Evolutionary conservation across 2,329 filamentous ascomycete genomes (phyloP).

Genomic region (Colletotrichum endophyticum): DNA sequence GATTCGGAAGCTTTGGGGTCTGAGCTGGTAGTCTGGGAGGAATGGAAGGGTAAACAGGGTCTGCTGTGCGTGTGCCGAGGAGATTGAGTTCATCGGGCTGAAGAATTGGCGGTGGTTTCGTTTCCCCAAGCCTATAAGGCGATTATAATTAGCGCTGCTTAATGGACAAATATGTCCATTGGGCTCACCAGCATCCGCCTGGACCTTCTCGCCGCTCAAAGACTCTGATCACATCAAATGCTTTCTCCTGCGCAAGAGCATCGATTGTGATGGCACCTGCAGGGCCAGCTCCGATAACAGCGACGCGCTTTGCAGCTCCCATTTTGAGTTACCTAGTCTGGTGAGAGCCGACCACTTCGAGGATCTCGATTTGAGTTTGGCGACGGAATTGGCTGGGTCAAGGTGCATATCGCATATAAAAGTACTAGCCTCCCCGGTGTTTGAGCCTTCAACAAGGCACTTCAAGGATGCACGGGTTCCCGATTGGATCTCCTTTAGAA

Average conservation of each 20-base stretch:
- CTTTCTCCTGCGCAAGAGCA: constrained; percentile 61
- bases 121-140: constrained; percentile 44
- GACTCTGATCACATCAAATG: constrained; percentile 63
- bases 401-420: rapidly evolving
- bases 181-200: constrained; percentile 64
- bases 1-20: constrained; percentile 44
- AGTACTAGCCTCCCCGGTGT: neutral
- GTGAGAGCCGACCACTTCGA: neutral
- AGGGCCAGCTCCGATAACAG: constrained; percentile 66
- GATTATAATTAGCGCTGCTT: neutral
- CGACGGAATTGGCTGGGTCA: rapidly evolving
- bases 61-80: constrained; percentile 53
- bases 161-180: neutral
- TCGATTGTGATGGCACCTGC: constrained; percentile 65
- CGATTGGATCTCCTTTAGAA: neutral
- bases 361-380: rapidly evolving
- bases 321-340: rapidly evolving
- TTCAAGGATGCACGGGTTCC: neutral
- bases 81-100: constrained; percentile 42
- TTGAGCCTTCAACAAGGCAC: neutral
- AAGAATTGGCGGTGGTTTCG: constrained; percentile 38
- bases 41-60: constrained; percentile 46
- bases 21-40: constrained; percentile 52
- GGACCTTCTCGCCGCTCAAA: constrained; percentile 66
- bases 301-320: constrained; percentile 44